Base-by-base conservation (phyloP, 768 basidiomycete genomes). In the Russula sp. region DNA sequence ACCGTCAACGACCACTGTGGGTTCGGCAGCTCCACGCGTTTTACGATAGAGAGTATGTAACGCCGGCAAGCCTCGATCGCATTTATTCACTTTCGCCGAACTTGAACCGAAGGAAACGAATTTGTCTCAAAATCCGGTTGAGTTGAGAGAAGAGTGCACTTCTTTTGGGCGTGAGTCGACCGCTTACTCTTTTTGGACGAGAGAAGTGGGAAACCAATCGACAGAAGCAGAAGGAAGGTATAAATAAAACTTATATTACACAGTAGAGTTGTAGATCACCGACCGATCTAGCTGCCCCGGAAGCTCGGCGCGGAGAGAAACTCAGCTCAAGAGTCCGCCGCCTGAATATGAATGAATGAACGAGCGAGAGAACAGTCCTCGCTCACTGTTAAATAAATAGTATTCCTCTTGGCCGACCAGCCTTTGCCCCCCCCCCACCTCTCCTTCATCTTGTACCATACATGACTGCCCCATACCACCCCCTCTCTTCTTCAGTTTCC, bases 301-400 rank as follows among this genome's bases (percentile, higher is more conserved):
- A 8, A 39, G 13, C 6, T 32, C 29, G 59, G 59, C 51, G 42
- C 43, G 5, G 3, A 8, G 1, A 51, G 36, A 62, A 63, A 63
- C 62, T 63, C 62, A 63, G 62, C 51, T 63, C 62, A 32, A 49
- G 47, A 63, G 62, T 63, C 62, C 62, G 62, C 62, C 25, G 25
- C 25, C 25, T 29, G 25, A 29, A 29, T 29, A 29, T 29, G 25
- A 29, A 29, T 34, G 20, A n/a, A 8, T 9, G 39, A 13, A 32
- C 53, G 18, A 55, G 29, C 53, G 25, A 43, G 29, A 2, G 25
- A 18, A 14, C 48, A 22, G 16, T 29, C 48, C 22, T 42, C 29
- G 7, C 20, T 51, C 41, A 43, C 41, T 34, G 34, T 59, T 59
- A 53, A 46, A 52, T 59, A 53, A 46, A 52, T 46, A 29, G 45